These are phyloP conservation scores for Cutaneotrichosporon dermatis DNA, from an alignment of 1,284 basidiomycete genomes.

Conservation along the genomic window DNA sequence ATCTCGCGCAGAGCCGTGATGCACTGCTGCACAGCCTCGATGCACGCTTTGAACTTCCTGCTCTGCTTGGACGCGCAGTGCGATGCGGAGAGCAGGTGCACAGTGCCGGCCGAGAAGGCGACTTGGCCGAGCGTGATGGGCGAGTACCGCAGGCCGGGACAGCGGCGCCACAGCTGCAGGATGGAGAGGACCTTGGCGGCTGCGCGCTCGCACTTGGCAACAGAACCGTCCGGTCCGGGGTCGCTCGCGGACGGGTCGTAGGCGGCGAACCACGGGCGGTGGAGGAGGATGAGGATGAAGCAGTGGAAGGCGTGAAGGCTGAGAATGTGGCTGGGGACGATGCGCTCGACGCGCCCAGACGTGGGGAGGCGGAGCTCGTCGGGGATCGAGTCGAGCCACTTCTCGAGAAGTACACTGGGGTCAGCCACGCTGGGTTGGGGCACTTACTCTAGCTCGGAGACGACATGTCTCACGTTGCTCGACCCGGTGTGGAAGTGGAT, in stretches of 20 bases:
- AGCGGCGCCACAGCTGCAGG: slow-evolving; percentile 22
- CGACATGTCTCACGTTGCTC: slow-evolving; percentile 13
- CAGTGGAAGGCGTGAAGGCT: slow-evolving; percentile 24
- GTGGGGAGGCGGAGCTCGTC: slow-evolving; percentile 14
- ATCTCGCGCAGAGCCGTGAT: slow-evolving; percentile 20
- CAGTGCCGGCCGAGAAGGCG: slow-evolving; percentile 32
- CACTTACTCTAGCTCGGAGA: slow-evolving; percentile 17
- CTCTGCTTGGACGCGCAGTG: slow-evolving; percentile 13
- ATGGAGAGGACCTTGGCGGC: slow-evolving; percentile 23
- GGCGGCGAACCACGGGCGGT: slow-evolving; percentile 24
- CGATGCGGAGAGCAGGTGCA: slow-evolving; percentile 31
- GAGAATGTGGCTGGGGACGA: slow-evolving; percentile 24
- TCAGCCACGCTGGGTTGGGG: not conserved
- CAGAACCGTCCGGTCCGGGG: slow-evolving; percentile 1
- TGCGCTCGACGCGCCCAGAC: not conserved
- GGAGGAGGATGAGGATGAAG: slow-evolving; percentile 26
- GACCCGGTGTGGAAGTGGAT: slow-evolving; percentile 14
- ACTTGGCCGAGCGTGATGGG: slow-evolving; percentile 32
- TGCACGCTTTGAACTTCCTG: slow-evolving; percentile 12
- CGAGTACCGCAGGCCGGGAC: slow-evolving; percentile 32
- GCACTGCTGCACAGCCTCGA: slow-evolving; percentile 19
- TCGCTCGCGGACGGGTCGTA: not conserved
- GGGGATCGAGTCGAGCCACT: slow-evolving; percentile 23
- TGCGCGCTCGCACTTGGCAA: slow-evolving; percentile 18
- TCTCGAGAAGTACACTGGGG: slow-evolving; percentile 9